Base-by-base conservation (phyloP, 2,329 filamentous ascomycete genomes). In the Allantophomopsis cytisporea region DNA sequence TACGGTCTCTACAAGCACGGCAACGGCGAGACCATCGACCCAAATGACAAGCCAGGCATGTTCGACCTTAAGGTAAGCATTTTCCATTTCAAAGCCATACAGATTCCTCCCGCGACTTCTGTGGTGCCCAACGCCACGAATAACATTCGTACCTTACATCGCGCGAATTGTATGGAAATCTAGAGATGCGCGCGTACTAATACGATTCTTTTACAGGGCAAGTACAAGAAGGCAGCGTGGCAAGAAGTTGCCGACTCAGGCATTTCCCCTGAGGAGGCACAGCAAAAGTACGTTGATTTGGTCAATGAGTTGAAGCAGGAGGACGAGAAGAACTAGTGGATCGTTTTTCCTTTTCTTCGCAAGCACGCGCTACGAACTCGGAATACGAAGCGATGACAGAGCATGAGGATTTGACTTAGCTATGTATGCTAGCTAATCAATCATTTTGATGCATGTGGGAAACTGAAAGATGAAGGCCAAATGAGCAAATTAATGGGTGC, bases 191-290 rank as follows among this genome's bases (percentile, higher is more conserved):
- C 11, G 23, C 11, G 11, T 28, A 12, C 23, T 28, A 8, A 28
- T 12, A 8, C 5, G 23, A 28, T 12, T 28, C 75, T 85, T 60
- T 54, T 86, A 44, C 78, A 77, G 83, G 76, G 68, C 63, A 93
- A 91, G 66, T 76, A 76, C 53, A 94, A 93, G 72, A 74, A 79
- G 65, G 71, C 68, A 52, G 76, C 80, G 40, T 94, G 86, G 86
- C 65, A 85, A 62, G 71, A 77, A 55, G 54, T 77, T 45, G 72
- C 75, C 53, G 73, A 87, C 45, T 69, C 77, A 43, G 73, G 70
- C 38, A 57, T 76, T 49, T 73, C 48, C 44, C 54, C 72, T 45
- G 70, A 80, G 47, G 60, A 77, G 47, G 87, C 87, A 15, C 81
- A 93, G 72, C 68, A 75, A 58, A 65, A 72, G 55, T 95, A 94